These are phyloP conservation scores for Phialophora verrucosa DNA, from an alignment of 2,329 filamentous ascomycete genomes.

Conservation along the genomic window DNA sequence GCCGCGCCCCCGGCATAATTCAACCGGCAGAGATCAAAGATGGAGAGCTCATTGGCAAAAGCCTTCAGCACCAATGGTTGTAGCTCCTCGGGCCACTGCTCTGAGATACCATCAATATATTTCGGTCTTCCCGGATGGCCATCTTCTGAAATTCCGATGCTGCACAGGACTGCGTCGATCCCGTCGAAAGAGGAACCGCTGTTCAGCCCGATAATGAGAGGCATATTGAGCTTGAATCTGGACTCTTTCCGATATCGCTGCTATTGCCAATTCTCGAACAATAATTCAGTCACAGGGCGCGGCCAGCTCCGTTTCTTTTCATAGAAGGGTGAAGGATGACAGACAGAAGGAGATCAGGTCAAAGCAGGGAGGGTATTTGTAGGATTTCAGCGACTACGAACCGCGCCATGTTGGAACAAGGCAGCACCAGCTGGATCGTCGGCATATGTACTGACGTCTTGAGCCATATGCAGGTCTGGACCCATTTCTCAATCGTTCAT, in stretches of 20 bases:
- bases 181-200: conserved; percentile 44
- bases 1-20: conserved; percentile 43
- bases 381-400: background rate
- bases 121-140: conserved; percentile 41
- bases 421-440: background rate
- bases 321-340: background rate
- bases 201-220: conserved; percentile 44
- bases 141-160: conserved; percentile 41
- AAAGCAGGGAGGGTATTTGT: background rate
- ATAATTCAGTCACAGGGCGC: background rate
- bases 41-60: conserved; percentile 41
- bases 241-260: background rate
- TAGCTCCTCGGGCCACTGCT: conserved; percentile 43
- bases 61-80: conserved; percentile 40
- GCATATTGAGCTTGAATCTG: conserved; percentile 27
- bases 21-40: conserved; percentile 43
- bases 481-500: background rate
- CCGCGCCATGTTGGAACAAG: background rate
- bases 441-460: background rate
- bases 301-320: background rate
- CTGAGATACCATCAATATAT: conserved; percentile 41
- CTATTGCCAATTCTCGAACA: background rate
- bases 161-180: conserved; percentile 43
- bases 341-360: background rate
- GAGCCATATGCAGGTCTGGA: background rate